A percentile compares a stretch with the other conserved stretches of the same genome.
phyloP scores from a whole-genome alignment of 306 rosid species.

The Quercus dentata region DNA sequence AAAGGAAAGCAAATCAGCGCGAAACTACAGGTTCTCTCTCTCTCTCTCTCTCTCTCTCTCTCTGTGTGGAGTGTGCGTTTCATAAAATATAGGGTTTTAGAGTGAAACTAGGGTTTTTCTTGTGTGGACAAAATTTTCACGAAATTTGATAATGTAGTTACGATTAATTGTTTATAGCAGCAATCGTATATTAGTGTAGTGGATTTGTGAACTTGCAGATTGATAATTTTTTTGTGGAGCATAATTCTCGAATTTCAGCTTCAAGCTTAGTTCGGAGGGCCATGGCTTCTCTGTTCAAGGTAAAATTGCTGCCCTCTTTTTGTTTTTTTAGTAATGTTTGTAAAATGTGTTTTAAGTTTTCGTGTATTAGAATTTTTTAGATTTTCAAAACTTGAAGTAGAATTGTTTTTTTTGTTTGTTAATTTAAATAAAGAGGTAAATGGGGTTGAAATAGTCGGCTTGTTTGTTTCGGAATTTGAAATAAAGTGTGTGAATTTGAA shows the following conservation, averaged over 20 bases:
- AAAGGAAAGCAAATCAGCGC: too few relatives aligned
- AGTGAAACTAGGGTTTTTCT: neutral
- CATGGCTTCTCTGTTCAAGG: conserved; percentile 11
- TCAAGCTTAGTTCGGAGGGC: neutral
- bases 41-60: too few relatives aligned
- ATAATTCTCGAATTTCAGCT: neutral
- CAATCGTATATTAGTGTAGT: neutral
- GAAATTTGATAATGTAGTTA: neutral
- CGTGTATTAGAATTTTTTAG: neutral
- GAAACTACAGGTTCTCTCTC: too few relatives aligned
- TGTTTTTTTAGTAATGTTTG: too few relatives aligned
- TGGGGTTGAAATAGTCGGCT: neutral
- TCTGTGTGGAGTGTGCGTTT: too few relatives aligned
- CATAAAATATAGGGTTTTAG: too few relatives aligned
- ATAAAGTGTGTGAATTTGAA: neutral
- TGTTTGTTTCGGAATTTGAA: neutral
- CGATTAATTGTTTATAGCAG: neutral
- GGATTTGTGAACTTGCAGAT: neutral
- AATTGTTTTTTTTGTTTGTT: neutral
- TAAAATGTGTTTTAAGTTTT: neutral
- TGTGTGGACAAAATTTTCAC: neutral
- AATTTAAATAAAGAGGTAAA: neutral
- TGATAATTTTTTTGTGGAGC: neutral
- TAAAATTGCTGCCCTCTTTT: neutral
- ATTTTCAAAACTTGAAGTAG: neutral